Evolutionary conservation across 768 basidiomycete genomes (phyloP), one percentile per base, ranked within the genome.

Genomic region (Pulveroboletus sp.): DNA sequence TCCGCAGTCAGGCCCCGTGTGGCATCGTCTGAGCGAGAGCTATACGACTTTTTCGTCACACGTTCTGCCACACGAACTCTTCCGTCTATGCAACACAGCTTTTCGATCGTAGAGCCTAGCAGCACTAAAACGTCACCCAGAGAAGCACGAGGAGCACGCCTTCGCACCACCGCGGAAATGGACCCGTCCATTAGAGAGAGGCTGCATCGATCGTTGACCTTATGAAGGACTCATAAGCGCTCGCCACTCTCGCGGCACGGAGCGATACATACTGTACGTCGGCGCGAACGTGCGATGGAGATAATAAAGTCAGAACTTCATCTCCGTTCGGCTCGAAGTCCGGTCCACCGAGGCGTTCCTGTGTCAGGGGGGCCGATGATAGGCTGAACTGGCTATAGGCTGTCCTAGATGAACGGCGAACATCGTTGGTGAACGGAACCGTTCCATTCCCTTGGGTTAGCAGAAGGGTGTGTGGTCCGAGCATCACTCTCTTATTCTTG

Each of bases 271-370:
- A 43, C 49, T 30, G 50, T 60, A 51, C 53, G 53, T 50, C 50
- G 55, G 53, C 22, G 29, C 55, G 53, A 63, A 65, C 61, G 58
- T 60, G 63, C 53, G 61, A 65, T 58, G 45, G 36, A 50, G 32
- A 54, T 51, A 50, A 43, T 51, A 57, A 51, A 48, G 45, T 50
- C 19, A 23, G 53, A 47, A 16, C 41, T 63, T 63, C 63, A 63
- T 63, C 51, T 63, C 62, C 62, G 62, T 38, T 55, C 23, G 39
- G 46, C 44, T 51, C 62, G 63, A 55, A 45, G 44, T 53, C 63
- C 62, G 63, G 31, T 44, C 39, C 38, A 50, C 62, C 63, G 62
- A 63, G 62, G 62, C 39, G 58, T 63, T 63, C 62, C 63, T 63
- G 55, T 50, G 19, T 22, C 51, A 51, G 54, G 59, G 51, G 54